These are phyloP conservation scores for Sugiyamaella lignohabitans DNA, from an alignment of 805 yeast species.

Conservation along the genomic window DNA sequence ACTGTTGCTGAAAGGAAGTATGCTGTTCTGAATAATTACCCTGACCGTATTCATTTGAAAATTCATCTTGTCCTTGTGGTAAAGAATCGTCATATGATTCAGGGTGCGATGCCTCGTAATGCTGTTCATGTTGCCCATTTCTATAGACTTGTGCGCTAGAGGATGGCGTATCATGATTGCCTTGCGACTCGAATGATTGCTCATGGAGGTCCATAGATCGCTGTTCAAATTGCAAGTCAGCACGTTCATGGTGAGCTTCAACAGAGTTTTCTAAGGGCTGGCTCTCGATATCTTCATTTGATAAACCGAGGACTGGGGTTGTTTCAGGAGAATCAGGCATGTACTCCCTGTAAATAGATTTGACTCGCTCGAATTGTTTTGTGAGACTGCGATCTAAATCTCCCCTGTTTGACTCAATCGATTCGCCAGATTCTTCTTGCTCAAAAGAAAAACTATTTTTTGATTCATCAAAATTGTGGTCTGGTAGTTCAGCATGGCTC, in stretches of 20 bases:
- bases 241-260: background rate
- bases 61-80: background rate
- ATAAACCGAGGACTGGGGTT: background rate
- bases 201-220: background rate
- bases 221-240: background rate
- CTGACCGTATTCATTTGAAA: background rate
- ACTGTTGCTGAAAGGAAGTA: slow-evolving; percentile 2
- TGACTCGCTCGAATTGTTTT: slow-evolving; percentile 24
- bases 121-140: background rate
- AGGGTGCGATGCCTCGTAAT: background rate
- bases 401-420: background rate
- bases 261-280: background rate
- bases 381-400: slow-evolving; percentile 17
- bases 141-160: too few species aligned
- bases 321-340: slow-evolving; percentile 11
- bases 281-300: slow-evolving; percentile 1
- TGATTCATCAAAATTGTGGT: too few species aligned
- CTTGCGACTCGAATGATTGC: background rate
- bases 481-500: background rate
- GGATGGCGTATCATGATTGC: background rate
- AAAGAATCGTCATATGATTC: background rate
- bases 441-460: slow-evolving; percentile 7
- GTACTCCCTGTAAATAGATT: slow-evolving; percentile 25
- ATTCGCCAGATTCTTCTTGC: background rate
- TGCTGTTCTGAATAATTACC: background rate